Percentiles rank a stretch among this genome's conserved stretches.
phyloP scores from a whole-genome alignment of 208 protist genomes.

The Trypanosoma rangeli region DNA sequence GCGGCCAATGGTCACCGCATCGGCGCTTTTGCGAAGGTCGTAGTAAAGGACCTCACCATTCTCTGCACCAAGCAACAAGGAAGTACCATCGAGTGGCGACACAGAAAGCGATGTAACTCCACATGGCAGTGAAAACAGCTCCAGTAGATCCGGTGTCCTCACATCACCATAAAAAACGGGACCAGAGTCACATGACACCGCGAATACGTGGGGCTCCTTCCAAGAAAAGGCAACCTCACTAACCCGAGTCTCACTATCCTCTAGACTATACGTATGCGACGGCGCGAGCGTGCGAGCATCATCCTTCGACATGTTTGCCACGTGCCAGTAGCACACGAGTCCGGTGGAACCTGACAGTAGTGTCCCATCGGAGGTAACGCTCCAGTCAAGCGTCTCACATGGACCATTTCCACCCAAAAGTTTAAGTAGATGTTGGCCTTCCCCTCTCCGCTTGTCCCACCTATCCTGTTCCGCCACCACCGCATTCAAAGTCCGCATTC shows the following conservation, averaged over 20 bases:
- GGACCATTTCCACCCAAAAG: conserved; percentile 50
- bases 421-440: conserved; percentile 84
- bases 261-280: conserved; percentile 36
- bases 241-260: conserved; percentile 54
- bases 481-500: conserved; percentile 72
- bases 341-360: conserved; percentile 65
- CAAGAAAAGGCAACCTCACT: conserved; percentile 70
- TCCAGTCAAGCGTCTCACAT: conserved; percentile 81
- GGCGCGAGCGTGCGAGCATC: conserved; percentile 53
- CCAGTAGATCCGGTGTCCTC: conserved; percentile 32
- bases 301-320: conserved; percentile 76
- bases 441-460: conserved; percentile 76
- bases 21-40: conserved; percentile 61
- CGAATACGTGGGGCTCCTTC: conserved; percentile 45
- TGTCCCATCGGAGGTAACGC: conserved; percentile 54
- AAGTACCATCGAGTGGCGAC: conserved; percentile 57
- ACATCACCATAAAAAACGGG: conserved; percentile 56
- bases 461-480: conserved; percentile 77
- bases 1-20: conserved; percentile 41
- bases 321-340: conserved; percentile 63
- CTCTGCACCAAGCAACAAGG: conserved; percentile 55
- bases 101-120: conserved; percentile 44
- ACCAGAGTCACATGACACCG: conserved; percentile 48
- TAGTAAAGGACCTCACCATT: conserved; percentile 64
- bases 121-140: conserved; percentile 50